Conservation (phyloP, 2,329 filamentous ascomycete genomes). For the Colletotrichum caudatum region DNA sequence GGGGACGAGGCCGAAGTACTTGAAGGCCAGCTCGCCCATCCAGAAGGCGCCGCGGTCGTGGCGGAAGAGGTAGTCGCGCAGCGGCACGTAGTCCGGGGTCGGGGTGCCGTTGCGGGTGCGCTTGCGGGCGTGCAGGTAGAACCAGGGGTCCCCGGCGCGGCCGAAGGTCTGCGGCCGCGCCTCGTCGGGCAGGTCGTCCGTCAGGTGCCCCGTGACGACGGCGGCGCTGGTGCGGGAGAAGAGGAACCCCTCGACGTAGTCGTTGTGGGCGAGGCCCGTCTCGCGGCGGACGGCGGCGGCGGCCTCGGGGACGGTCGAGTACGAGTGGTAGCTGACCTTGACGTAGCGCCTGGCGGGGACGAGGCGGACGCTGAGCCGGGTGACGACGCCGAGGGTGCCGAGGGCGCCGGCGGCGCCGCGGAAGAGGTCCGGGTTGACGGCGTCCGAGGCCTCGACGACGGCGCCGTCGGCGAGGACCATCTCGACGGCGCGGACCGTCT, state of each 20-base stretch:
- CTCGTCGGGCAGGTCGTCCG: conserved; percentile 57
- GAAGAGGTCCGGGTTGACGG: conserved; percentile 70
- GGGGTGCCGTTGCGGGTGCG: conserved; percentile 44
- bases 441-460: conserved; percentile 65
- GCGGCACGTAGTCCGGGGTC: conserved; percentile 67
- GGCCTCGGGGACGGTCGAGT: conserved; percentile 54
- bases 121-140: conserved; percentile 72
- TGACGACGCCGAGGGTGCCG: conserved; percentile 76
- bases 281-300: conserved; percentile 59
- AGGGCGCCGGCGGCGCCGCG: conserved; percentile 73
- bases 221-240: conserved; percentile 67
- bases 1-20: conserved; percentile 70
- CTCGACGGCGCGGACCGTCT: conserved; percentile 71
- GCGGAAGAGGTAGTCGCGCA: conserved; percentile 77
- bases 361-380: conserved; percentile 71
- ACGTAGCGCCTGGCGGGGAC: conserved; percentile 67
- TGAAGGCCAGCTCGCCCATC: conserved; percentile 72
- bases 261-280: conserved; percentile 55
- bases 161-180: conserved; percentile 61
- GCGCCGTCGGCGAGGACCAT: conserved; percentile 73
- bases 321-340: conserved; percentile 67
- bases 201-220: conserved; percentile 70
- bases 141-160: conserved; percentile 75
- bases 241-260: conserved; percentile 79
- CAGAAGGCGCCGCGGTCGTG: conserved; percentile 79